Conservation (phyloP, 1,284 basidiomycete genomes). For the Moesziomyces globuligerus region DNA sequence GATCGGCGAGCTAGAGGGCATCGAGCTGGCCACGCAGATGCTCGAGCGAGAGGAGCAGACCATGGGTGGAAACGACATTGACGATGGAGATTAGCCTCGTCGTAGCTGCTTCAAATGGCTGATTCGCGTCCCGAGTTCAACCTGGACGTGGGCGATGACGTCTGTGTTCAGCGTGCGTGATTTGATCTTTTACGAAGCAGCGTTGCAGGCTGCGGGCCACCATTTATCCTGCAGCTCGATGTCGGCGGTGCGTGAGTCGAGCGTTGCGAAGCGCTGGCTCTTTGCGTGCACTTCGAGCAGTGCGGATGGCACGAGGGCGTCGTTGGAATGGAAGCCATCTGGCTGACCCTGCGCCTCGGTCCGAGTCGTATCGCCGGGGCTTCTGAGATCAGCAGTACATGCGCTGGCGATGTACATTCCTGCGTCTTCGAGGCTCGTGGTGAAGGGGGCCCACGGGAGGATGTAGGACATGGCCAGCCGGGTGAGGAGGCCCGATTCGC, state of each 20-base stretch:
- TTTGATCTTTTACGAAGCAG: neutral
- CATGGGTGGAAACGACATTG: constrained; percentile 41
- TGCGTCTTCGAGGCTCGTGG: constrained; percentile 28
- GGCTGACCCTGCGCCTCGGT: too few species aligned
- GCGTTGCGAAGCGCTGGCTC: constrained; percentile 27
- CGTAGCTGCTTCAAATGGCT: too few species aligned
- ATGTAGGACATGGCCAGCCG: constrained; percentile 41
- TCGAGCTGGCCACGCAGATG: constrained; percentile 53
- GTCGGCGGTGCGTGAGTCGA: constrained; percentile 30
- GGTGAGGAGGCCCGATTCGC: constrained; percentile 22
- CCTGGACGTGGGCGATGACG: too few species aligned
- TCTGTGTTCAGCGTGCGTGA: too few species aligned
- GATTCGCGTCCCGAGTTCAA: neutral
- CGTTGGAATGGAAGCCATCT: constrained; percentile 18
- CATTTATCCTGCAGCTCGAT: constrained; percentile 35
- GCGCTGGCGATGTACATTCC: constrained; percentile 45
- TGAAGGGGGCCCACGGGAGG: constrained; percentile 37
- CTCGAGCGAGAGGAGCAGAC: constrained; percentile 41
- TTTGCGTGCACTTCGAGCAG: constrained; percentile 28
- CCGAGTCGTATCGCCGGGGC: too few species aligned
- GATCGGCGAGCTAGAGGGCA: constrained; percentile 37
- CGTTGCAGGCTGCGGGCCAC: constrained; percentile 39
- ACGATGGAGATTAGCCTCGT: constrained; percentile 43
- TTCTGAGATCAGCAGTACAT: constrained; percentile 17
- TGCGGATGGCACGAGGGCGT: constrained; percentile 15